phyloP scores from a whole-genome alignment of 345 rosid species.

The Acer negundo region DNA sequence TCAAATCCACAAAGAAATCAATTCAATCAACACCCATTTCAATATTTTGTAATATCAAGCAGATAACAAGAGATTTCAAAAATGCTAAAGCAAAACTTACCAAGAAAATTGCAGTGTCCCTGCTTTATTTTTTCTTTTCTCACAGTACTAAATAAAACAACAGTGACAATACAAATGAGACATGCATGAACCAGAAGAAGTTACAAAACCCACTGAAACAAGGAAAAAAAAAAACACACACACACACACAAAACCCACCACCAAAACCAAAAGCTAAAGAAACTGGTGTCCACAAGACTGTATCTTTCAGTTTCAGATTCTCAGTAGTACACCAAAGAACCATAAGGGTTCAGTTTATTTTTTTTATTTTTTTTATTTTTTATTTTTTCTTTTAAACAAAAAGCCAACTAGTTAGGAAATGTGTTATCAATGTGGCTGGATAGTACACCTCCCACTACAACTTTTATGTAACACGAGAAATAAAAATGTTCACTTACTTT shows the following conservation, averaged over 20 bases:
- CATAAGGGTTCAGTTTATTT: background rate
- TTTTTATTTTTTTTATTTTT: too few relatives aligned
- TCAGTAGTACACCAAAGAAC: background rate
- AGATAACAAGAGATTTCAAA: background rate
- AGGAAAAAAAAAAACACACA: too few relatives aligned
- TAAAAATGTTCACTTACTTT: slow-evolving; percentile 5
- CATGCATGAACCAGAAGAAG: slow-evolving; percentile 13
- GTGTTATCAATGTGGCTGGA: slow-evolving; percentile 9
- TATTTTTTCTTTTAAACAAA: background rate
- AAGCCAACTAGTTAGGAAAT: slow-evolving; percentile 19
- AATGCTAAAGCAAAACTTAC: slow-evolving; percentile 17
- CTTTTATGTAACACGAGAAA: slow-evolving; percentile 9
- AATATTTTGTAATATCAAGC: slow-evolving; percentile 19
- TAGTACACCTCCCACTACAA: slow-evolving; percentile 3
- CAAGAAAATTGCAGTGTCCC: background rate
- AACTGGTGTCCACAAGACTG: slow-evolving; percentile 21
- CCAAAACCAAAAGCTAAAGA: slow-evolving; percentile 12
- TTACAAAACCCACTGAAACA: too few relatives aligned
- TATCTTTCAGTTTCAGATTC: slow-evolving; percentile 21
- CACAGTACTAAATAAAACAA: background rate
- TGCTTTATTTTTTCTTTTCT: background rate
- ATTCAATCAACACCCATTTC: slow-evolving; percentile 12
- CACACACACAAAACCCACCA: background rate
- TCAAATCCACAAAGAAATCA: slow-evolving; percentile 20
- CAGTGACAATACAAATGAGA: slow-evolving; percentile 20